Conservation (phyloP, 495 filamentous ascomycete genomes). For the Pyrenula aspistea region DNA sequence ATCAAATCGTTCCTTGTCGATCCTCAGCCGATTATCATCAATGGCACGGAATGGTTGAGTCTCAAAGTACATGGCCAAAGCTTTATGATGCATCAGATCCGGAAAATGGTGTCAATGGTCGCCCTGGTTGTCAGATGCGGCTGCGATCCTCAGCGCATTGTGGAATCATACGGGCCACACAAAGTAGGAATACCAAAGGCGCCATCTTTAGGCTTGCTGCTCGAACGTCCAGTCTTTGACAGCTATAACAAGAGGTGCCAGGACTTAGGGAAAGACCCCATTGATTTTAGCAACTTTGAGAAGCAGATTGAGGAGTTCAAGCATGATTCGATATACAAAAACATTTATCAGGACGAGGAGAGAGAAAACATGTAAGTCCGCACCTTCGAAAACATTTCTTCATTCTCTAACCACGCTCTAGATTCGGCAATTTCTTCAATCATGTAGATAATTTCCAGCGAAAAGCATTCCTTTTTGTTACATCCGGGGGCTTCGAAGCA, state of each 20-base stretch:
- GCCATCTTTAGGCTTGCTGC: slow-evolving; percentile 71
- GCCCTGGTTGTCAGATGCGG: slow-evolving; percentile 74
- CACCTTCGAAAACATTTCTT: background rate
- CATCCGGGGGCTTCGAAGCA: slow-evolving; percentile 47
- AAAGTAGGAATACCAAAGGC: slow-evolving; percentile 88
- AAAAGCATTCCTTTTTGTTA: slow-evolving; percentile 67
- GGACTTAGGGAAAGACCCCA: slow-evolving; percentile 44
- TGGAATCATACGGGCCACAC: slow-evolving; percentile 50
- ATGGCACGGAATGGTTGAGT: slow-evolving; percentile 88
- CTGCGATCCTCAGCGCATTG: slow-evolving; percentile 49
- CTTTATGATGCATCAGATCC: slow-evolving; percentile 99
- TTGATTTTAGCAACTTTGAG: slow-evolving; percentile 68
- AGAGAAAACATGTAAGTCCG: slow-evolving; percentile 55
- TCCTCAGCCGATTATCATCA: slow-evolving; percentile 62
- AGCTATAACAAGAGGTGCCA: slow-evolving; percentile 58
- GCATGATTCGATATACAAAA: slow-evolving; percentile 80
- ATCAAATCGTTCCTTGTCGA: slow-evolving; percentile 81
- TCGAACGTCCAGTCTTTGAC: slow-evolving; percentile 85
- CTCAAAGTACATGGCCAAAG: slow-evolving; percentile 93
- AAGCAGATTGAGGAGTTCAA: slow-evolving; percentile 80
- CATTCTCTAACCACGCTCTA: slow-evolving; percentile 12
- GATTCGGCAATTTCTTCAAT: slow-evolving; percentile 72
- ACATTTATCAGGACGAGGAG: slow-evolving; percentile 84
- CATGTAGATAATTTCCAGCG: slow-evolving; percentile 68
- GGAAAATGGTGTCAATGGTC: slow-evolving; percentile 95